Conservation (phyloP, 257 asterid genomes). For the Nicotiana sylvestris region DNA sequence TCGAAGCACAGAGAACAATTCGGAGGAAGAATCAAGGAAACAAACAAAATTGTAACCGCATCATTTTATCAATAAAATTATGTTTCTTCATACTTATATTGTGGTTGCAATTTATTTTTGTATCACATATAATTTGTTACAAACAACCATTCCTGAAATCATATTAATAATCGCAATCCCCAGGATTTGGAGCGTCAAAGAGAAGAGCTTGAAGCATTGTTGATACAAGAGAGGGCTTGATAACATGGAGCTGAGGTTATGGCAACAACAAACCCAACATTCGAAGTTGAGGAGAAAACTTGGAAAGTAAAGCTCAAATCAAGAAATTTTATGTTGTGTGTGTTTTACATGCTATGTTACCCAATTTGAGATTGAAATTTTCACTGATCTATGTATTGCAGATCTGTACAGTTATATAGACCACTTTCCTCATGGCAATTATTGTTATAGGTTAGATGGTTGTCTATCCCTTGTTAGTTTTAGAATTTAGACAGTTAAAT, state of each 20-base stretch:
- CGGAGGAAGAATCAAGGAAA: no score
- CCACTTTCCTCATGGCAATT: background rate
- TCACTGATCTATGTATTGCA: background rate
- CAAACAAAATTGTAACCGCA: no score
- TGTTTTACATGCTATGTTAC: background rate
- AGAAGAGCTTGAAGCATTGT: slow-evolving; percentile 75
- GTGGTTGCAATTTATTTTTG: no score
- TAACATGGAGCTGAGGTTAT: slow-evolving; percentile 8
- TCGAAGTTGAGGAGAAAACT: background rate
- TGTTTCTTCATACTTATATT: no score
- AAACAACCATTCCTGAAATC: background rate
- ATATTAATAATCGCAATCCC: slow-evolving; percentile 22
- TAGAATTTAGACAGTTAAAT: background rate
- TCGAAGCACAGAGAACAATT: no score
- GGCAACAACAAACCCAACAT: background rate
- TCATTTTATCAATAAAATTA: no score
- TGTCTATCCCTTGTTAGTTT: background rate
- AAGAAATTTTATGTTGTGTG: background rate
- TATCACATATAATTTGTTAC: no score
- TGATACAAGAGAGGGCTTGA: slow-evolving; percentile 45
- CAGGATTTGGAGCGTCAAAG: slow-evolving; percentile 77
- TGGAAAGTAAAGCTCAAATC: background rate
- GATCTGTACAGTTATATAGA: background rate
- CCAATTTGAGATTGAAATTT: background rate
- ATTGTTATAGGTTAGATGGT: background rate